Evolutionary conservation across 2,329 filamentous ascomycete genomes (phyloP), one percentile per base, ranked within the genome.

Genomic region (Penicillium sp.): DNA sequence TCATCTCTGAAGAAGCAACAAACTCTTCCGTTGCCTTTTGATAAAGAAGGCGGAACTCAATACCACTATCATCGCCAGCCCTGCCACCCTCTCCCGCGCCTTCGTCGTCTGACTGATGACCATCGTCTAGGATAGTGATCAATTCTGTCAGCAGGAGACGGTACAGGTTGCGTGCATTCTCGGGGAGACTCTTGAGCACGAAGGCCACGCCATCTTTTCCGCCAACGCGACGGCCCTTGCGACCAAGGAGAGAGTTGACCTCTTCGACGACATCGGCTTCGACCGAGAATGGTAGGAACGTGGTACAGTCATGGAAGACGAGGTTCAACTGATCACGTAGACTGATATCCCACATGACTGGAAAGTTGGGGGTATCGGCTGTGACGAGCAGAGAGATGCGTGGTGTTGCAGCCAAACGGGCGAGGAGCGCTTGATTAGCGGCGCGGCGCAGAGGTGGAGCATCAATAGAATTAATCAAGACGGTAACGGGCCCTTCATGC

Each of bases 21-120:
- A 99, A 97, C 68, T 96, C 91, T 74, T 97, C 92, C 5, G 93
- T 88, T 2, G 94, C 92, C 76, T 96, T 97, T 70, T 96, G 91
- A 69, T 97, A 99, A 60, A 99, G 74, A 63, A 91, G 87, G 19
- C 91, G 82, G 70, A 97, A 97, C 75, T 97, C 93, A 14, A 99
- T 85, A 0, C 89, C 91, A 2, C 84, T 66, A 26, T 79, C 75
- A 36, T 77, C 72, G 14, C 45, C 56, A 11, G 62, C 53, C 7
- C 61, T 70, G 43, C 67, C 67, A 56, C 43, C 61, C 19, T 65
- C 68, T n/a, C 60, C 71, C 19, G 69, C 80, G 32, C 60, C 56
- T 29, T 82, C 81, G 55, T 85, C 84, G 14, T 78, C 78, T 16
- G 74, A 76, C 2, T 74, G 76, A 3, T 71, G 70, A 8, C 67